These are phyloP conservation scores for Fusarium haematococcum DNA, from an alignment of 2,329 filamentous ascomycete species.

Conservation along the genomic window DNA sequence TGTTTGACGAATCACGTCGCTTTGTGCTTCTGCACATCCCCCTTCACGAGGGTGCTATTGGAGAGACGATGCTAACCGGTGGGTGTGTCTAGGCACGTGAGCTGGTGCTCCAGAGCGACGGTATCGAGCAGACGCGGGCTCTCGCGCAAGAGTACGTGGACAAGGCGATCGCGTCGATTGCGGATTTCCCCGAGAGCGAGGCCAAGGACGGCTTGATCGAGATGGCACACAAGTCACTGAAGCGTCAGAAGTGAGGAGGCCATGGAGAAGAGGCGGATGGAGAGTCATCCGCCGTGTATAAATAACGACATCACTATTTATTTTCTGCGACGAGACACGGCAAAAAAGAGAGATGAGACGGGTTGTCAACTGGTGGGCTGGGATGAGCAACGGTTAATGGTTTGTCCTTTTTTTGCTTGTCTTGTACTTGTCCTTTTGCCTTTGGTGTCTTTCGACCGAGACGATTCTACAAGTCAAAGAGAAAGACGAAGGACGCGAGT, in stretches of 20 bases:
- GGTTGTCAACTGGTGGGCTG: slow-evolving; percentile 4
- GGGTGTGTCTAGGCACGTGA: slow-evolving; percentile 76
- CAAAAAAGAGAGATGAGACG: slow-evolving; percentile 2
- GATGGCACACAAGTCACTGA: slow-evolving; percentile 93
- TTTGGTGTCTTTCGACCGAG: slow-evolving; percentile 1
- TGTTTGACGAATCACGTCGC: slow-evolving; percentile 32
- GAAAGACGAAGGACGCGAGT: slow-evolving; percentile 17
- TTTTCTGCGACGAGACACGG: slow-evolving; percentile 9
- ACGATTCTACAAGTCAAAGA: too few species aligned
- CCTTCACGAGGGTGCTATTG: neutral
- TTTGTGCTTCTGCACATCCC: neutral
- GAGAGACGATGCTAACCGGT: slow-evolving; percentile 37
- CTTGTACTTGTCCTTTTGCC: slow-evolving; percentile 19
- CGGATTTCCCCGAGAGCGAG: slow-evolving; percentile 89
- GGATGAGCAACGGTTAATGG: slow-evolving; percentile 26
- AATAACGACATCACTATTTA: slow-evolving; percentile 30
- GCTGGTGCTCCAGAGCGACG: slow-evolving; percentile 84
- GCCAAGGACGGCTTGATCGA: slow-evolving; percentile 92
- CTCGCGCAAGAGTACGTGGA: slow-evolving; percentile 92
- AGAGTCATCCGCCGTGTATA: slow-evolving; percentile 32
- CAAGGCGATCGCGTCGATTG: slow-evolving; percentile 87
- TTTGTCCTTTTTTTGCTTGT: slow-evolving; percentile 26
- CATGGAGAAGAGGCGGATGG: slow-evolving; percentile 13
- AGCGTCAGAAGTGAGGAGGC: slow-evolving; percentile 80
- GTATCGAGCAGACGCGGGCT: slow-evolving; percentile 90